Percentiles rank a stretch among this genome's conserved stretches.
Conservation (phyloP, 2,329 filamentous ascomycete species). For the Cercospora nicotianae region DNA sequence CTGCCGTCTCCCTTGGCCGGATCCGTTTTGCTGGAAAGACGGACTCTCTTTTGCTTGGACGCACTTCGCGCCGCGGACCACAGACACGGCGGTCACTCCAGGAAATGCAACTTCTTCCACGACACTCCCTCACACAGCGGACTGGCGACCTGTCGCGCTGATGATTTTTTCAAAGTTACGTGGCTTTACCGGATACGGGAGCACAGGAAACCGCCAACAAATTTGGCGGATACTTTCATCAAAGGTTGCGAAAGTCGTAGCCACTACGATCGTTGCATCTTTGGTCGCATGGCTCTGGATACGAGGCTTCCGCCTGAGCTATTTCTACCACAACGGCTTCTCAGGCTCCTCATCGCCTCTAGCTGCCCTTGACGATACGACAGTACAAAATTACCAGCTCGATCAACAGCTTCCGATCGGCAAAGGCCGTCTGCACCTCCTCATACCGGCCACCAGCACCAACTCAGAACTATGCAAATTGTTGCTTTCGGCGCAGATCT, state of each 20-base stretch:
- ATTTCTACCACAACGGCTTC: not conserved
- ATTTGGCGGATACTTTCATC: constrained; percentile 17
- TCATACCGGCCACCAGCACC: constrained; percentile 53
- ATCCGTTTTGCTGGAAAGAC: not conserved
- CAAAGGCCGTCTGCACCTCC: constrained; percentile 52
- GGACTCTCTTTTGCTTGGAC: not conserved
- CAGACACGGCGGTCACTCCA: not conserved
- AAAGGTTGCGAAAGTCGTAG: constrained; percentile 17
- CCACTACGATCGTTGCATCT: constrained; percentile 11
- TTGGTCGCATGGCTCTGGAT: constrained; percentile 12
- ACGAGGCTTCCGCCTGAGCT: constrained; percentile 7
- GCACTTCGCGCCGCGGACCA: not conserved
- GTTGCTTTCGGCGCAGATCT: constrained; percentile 21
- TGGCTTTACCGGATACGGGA: not conserved
- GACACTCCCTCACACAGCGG: not conserved
- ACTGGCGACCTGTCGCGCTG: not conserved
- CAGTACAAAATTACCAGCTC: not conserved
- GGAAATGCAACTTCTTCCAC: not conserved
- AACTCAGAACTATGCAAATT: constrained; percentile 36
- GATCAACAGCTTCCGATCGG: constrained; percentile 2
- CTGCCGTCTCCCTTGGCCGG: not conserved
- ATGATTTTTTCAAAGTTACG: not conserved
- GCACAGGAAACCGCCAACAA: constrained; percentile 1
- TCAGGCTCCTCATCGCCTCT: not conserved
- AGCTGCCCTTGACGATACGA: not conserved